phyloP scores from a whole-genome alignment of 371 early-diverging fungal species.

The Funneliformis caledonium region DNA sequence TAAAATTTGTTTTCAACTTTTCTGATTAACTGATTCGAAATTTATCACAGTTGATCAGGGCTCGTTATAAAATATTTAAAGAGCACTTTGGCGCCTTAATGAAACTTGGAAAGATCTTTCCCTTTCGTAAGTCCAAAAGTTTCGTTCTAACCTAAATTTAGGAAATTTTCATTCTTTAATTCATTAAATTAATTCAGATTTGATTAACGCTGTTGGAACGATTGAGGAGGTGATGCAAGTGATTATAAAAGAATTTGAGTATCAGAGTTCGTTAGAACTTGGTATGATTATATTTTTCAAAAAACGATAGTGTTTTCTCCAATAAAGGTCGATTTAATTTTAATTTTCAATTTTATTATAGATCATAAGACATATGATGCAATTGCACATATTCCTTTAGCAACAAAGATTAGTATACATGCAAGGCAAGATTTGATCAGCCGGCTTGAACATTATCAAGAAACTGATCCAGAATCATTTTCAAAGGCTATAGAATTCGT shows the following conservation, averaged over 20 bases:
- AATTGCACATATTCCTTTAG: constrained; percentile 69
- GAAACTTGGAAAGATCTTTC: constrained; percentile 68
- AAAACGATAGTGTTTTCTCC: neutral
- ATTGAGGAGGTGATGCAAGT: constrained; percentile 69
- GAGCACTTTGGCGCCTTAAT: constrained; percentile 68
- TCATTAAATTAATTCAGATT: constrained; percentile 48
- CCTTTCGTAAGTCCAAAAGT: constrained; percentile 60
- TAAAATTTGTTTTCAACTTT: neutral
- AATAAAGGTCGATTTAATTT: neutral
- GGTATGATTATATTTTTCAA: neutral
- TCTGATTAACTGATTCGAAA: neutral
- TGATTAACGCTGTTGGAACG: constrained; percentile 67
- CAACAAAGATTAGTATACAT: constrained; percentile 67
- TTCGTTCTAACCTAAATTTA: neutral
- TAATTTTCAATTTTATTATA: neutral
- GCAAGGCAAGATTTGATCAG: constrained; percentile 65
- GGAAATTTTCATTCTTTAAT: neutral
- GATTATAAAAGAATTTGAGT: constrained; percentile 69
- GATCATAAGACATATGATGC: constrained; percentile 66
- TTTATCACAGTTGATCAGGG: constrained; percentile 56
- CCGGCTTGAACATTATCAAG: constrained; percentile 65
- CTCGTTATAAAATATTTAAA: constrained; percentile 68
- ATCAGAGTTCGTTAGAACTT: constrained; percentile 68
- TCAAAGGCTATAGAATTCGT: constrained; percentile 61
- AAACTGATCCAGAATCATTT: constrained; percentile 56